A percentile compares a stretch with the other conserved stretches of the same genome.
phyloP scores from a whole-genome alignment of 352 stramenopile genomes.

The Globisporangium lucens region DNA sequence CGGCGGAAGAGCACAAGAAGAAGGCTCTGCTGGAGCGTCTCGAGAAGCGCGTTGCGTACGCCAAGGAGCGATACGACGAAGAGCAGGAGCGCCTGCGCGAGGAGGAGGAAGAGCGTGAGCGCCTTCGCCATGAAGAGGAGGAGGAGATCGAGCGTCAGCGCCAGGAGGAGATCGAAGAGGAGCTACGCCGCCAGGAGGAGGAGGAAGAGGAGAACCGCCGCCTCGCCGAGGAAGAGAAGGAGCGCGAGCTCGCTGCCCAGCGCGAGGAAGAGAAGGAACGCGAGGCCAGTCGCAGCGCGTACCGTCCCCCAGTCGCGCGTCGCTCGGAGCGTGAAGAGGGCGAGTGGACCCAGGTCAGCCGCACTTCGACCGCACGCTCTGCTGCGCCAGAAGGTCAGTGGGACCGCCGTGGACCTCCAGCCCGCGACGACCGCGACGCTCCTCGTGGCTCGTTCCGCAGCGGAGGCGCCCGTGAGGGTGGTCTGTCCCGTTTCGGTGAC shows the following conservation, averaged over 20 bases:
- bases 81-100: constrained; percentile 60
- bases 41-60: constrained; percentile 56
- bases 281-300: constrained; percentile 19
- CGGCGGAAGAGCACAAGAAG: constrained; percentile 83
- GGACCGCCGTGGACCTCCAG: constrained; percentile 49
- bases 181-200: constrained; percentile 65
- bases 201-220: constrained; percentile 47
- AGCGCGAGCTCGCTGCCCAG: constrained; percentile 24
- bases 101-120: constrained; percentile 64
- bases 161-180: constrained; percentile 59
- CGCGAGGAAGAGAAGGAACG: constrained; percentile 43
- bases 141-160: constrained; percentile 52
- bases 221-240: constrained; percentile 45
- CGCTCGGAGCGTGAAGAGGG: constrained; percentile 45
- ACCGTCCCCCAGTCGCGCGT: constrained; percentile 24
- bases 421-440: constrained; percentile 36
- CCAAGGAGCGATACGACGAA: constrained; percentile 67
- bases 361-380: constrained; percentile 24
- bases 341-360: constrained; percentile 67
- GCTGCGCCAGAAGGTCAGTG: constrained; percentile 51
- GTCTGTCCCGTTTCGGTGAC: constrained; percentile 22
- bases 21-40: constrained; percentile 68
- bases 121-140: constrained; percentile 51
- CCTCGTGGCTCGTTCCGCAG: constrained; percentile 15
- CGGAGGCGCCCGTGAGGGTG: constrained; percentile 8